These are phyloP conservation scores for Psilocybe tampanensis DNA, from an alignment of 768 basidiomycete genomes.

Conservation along the genomic window DNA sequence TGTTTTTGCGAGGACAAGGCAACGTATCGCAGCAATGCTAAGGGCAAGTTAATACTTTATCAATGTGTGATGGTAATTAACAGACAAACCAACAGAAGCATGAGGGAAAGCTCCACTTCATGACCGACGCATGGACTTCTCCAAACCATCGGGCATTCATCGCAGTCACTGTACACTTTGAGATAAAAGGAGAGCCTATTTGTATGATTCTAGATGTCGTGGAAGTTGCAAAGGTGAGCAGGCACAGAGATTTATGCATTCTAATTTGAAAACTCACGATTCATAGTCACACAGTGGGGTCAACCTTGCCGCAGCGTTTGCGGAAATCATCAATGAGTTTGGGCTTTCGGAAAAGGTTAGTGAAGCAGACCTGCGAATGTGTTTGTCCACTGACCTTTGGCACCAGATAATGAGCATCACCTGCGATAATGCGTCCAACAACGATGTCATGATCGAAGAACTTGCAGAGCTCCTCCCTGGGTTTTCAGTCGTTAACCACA, in stretches of 20 bases:
- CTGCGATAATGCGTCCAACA: slow-evolving; percentile 37
- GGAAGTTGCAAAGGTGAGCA: slow-evolving; percentile 26
- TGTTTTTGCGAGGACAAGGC: slow-evolving; percentile 1
- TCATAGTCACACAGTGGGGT: slow-evolving; percentile 31
- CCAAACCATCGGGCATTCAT: slow-evolving; percentile 35
- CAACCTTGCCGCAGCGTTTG: slow-evolving; percentile 36
- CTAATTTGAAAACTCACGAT: not conserved
- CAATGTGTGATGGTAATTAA: too few relatives aligned
- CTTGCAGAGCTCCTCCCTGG: slow-evolving; percentile 22
- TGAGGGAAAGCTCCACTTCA: slow-evolving; percentile 11
- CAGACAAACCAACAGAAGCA: not conserved
- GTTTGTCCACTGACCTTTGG: not conserved
- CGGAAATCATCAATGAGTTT: slow-evolving; percentile 32
- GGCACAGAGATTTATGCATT: not conserved
- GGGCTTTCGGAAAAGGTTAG: slow-evolving; percentile 34
- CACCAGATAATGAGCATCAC: slow-evolving; percentile 33
- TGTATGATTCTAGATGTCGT: slow-evolving; percentile 36
- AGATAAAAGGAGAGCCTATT: slow-evolving; percentile 25
- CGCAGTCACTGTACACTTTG: slow-evolving; percentile 34
- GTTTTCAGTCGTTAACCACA: not conserved
- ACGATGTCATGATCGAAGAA: slow-evolving; percentile 34
- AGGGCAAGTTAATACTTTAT: too few relatives aligned
- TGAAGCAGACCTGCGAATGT: not conserved
- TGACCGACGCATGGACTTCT: slow-evolving; percentile 33
- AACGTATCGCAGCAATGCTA: slow-evolving; percentile 15